Evolutionary conservation across 208 protist species (phyloP).

Genomic region (Leishmania aethiopica): DNA sequence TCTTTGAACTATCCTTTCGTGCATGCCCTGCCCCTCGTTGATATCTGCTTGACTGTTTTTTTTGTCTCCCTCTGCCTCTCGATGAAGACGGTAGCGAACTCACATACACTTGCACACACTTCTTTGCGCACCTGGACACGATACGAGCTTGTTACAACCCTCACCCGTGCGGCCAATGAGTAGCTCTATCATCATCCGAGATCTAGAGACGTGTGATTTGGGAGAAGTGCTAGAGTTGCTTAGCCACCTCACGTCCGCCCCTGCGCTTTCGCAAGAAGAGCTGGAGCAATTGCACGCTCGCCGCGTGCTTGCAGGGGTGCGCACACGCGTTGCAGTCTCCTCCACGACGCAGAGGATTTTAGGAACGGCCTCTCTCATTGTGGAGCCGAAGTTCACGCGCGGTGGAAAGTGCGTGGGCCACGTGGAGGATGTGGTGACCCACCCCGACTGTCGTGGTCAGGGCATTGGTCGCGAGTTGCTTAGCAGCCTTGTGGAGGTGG

Average conservation of each 20-base stretch:
- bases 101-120: neutral
- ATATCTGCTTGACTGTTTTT: neutral
- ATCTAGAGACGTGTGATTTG: slow-evolving; percentile 29
- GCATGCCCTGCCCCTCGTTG: neutral
- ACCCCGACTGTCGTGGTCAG: slow-evolving; percentile 52
- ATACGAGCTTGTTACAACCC: neutral
- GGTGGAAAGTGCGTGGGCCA: slow-evolving; percentile 76
- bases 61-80: neutral
- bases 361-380: slow-evolving; percentile 74
- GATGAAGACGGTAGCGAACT: too few species aligned
- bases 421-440: slow-evolving; percentile 86
- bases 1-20: neutral
- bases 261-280: slow-evolving; percentile 25
- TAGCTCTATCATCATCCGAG: slow-evolving; percentile 25
- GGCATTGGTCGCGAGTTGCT: slow-evolving; percentile 71
- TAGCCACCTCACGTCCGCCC: slow-evolving; percentile 29
- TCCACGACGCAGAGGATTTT: slow-evolving; percentile 36
- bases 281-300: slow-evolving; percentile 26
- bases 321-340: slow-evolving; percentile 63
- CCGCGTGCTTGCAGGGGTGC: slow-evolving; percentile 30
- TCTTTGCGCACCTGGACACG: neutral
- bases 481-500: slow-evolving; percentile 38
- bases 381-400: slow-evolving; percentile 83
- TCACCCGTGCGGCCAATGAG: slow-evolving; percentile 1
- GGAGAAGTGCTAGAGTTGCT: slow-evolving; percentile 28